phyloP scores from a whole-genome alignment of 805 yeast genomes.

The Blastobotrys mokoenaii region DNA sequence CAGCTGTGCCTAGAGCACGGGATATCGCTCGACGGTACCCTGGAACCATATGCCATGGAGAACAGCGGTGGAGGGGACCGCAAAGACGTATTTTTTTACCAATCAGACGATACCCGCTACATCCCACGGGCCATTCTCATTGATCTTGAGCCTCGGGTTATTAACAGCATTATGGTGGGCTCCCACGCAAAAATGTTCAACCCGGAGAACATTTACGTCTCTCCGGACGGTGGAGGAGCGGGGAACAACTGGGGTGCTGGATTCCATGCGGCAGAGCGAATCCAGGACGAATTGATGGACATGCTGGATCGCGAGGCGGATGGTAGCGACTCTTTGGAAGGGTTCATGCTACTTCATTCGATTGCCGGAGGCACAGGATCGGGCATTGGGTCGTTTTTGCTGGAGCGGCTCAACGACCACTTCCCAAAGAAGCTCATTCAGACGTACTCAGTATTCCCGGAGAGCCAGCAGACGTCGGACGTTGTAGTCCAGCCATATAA shows the following conservation, averaged over 20 bases:
- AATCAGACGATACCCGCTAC: conserved; percentile 64
- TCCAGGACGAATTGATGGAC: conserved; percentile 67
- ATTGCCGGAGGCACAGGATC: conserved; percentile 99
- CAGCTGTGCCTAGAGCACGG: conserved; percentile 86
- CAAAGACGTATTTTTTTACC: conserved; percentile 75
- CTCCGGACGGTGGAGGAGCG: conserved; percentile 84
- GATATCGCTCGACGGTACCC: conserved; percentile 54
- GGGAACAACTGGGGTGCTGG: conserved; percentile 97
- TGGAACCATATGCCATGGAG: conserved; percentile 30
- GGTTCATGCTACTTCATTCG: conserved; percentile 85
- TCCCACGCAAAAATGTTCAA: conserved; percentile 60
- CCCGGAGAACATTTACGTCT: conserved; percentile 70
- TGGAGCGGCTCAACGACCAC: conserved; percentile 73
- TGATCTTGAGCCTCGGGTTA: conserved; percentile 82
- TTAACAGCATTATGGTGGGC: conserved; percentile 49
- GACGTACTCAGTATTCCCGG: conserved; percentile 83
- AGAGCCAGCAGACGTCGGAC: conserved; percentile 71
- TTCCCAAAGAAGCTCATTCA: conserved; percentile 75
- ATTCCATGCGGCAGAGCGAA: conserved; percentile 59
- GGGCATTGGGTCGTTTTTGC: conserved; percentile 77
- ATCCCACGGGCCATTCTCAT: conserved; percentile 82
- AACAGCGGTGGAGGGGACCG: conserved; percentile 46
- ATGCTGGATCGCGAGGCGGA: conserved; percentile 87
- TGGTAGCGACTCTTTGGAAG: conserved; percentile 79
- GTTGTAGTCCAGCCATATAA: conserved; percentile 99